Percentiles rank a stretch among this genome's conserved stretches.
phyloP scores from a whole-genome alignment of 108 stramenopile genomes.

The Pseudonitzschia multiseries region DNA sequence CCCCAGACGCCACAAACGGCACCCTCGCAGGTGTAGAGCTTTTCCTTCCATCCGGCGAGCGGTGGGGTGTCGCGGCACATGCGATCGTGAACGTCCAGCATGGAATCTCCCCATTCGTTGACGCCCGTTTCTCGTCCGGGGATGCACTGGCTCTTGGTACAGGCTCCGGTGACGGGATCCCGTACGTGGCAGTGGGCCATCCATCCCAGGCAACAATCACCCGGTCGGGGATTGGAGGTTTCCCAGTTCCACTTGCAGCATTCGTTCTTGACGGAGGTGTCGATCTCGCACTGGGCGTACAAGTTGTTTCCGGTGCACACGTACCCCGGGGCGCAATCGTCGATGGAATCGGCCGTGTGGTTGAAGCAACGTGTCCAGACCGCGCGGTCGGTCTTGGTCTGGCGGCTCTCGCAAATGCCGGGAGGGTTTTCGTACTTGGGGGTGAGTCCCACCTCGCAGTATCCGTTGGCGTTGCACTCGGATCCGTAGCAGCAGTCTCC shows the following conservation, averaged over 20 bases:
- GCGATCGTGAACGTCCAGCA: slow-evolving; percentile 9
- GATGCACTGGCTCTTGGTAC: not conserved
- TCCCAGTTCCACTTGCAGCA: slow-evolving; percentile 6
- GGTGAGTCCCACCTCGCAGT: not conserved
- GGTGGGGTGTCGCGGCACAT: not conserved
- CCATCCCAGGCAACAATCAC: slow-evolving; percentile 13
- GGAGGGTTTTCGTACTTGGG: not conserved
- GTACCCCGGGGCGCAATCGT: slow-evolving; percentile 8
- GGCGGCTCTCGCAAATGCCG: not conserved
- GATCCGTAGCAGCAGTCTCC: slow-evolving; percentile 15
- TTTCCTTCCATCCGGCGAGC: not conserved
- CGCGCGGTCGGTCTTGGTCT: not conserved
- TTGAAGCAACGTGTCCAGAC: slow-evolving; percentile 1
- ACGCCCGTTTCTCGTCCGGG: slow-evolving; percentile 9
- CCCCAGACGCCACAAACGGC: slow-evolving; percentile 17
- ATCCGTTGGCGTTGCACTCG: slow-evolving; percentile 4
- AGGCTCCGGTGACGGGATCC: not conserved
- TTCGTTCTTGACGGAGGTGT: not conserved
- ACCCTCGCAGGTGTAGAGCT: not conserved
- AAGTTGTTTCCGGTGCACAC: not conserved
- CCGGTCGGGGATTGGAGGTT: not conserved
- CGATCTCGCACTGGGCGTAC: slow-evolving; percentile 12
- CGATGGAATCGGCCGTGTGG: not conserved
- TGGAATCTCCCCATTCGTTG: not conserved
- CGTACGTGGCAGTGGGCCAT: not conserved